Conservation (phyloP, 805 yeast species). For the Candida vaughaniae region DNA sequence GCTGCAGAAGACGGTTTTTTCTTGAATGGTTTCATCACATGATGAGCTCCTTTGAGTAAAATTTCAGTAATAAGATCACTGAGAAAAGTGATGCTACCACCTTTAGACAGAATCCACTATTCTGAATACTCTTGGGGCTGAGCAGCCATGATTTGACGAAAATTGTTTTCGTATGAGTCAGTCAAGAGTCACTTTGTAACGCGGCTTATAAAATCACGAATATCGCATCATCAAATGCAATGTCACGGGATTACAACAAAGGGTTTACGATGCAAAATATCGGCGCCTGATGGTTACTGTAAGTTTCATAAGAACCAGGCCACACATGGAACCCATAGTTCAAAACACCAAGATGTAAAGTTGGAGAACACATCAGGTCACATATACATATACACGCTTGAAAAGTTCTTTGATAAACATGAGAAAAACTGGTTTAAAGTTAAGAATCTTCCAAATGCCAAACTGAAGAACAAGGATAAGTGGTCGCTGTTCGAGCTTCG, state of each 20-base stretch:
- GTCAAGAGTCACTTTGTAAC: too few relatives aligned
- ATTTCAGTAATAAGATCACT: too few relatives aligned
- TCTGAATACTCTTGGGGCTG: too few relatives aligned
- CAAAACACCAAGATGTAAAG: neutral
- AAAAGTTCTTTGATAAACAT: constrained; percentile 29
- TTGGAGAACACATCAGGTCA: constrained; percentile 29
- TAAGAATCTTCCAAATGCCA: constrained; percentile 25
- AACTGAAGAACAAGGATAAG: constrained; percentile 18
- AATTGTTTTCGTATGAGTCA: too few relatives aligned
- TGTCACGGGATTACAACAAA: constrained; percentile 44
- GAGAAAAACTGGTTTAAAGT: constrained; percentile 33
- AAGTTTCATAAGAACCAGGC: constrained; percentile 25
- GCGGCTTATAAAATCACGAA: too few relatives aligned
- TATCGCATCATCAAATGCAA: too few relatives aligned
- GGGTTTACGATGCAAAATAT: constrained; percentile 39
- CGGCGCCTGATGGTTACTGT: constrained; percentile 25
- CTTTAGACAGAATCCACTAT: too few relatives aligned
- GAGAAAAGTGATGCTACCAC: too few relatives aligned
- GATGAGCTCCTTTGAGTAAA: too few relatives aligned
- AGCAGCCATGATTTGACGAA: too few relatives aligned
- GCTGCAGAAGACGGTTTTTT: too few relatives aligned
- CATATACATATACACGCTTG: constrained; percentile 52
- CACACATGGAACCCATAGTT: neutral
- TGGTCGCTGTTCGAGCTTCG: constrained; percentile 37
- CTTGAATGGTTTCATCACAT: too few relatives aligned